These are phyloP conservation scores for Endogone sp. DNA, from an alignment of 192 early-diverging fungal genomes.

Conservation along the genomic window DNA sequence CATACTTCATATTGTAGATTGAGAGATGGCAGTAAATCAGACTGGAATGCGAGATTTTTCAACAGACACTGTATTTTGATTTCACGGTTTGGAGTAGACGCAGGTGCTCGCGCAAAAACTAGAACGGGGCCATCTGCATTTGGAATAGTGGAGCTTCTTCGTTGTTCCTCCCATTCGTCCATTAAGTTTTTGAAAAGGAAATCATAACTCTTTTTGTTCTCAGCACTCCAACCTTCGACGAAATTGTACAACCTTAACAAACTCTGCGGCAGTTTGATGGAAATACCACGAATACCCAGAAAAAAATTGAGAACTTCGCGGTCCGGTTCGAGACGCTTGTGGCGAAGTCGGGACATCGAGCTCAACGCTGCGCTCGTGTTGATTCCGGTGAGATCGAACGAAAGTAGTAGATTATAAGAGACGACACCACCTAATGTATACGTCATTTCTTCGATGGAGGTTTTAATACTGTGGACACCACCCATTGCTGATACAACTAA, in stretches of 20 bases:
- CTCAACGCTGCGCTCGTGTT: constrained; percentile 40
- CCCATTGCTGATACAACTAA: constrained; percentile 32
- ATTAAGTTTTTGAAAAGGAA: constrained; percentile 67
- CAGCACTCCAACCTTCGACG: constrained; percentile 72
- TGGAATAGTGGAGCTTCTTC: constrained; percentile 7
- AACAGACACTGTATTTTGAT: constrained; percentile 60
- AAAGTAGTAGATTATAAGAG: constrained; percentile 31
- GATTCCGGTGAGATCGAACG: constrained; percentile 36
- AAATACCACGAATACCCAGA: constrained; percentile 39
- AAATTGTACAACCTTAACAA: constrained; percentile 71
- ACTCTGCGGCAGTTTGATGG: constrained; percentile 52
- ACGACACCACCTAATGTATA: constrained; percentile 1
- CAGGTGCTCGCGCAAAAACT: not conserved
- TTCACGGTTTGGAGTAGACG: constrained; percentile 29
- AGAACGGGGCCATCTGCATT: not conserved
- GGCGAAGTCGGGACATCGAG: constrained; percentile 19
- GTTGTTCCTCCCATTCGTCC: constrained; percentile 63
- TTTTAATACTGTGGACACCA: constrained; percentile 35
- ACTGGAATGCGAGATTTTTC: constrained; percentile 49
- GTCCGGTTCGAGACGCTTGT: not conserved
- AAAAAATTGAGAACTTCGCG: constrained; percentile 44
- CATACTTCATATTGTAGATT: constrained; percentile 48
- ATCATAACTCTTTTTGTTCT: constrained; percentile 57
- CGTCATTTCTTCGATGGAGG: constrained; percentile 28
- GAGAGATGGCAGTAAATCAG: constrained; percentile 63